These are phyloP conservation scores for Meira nashicola DNA, from an alignment of 1,284 basidiomycete species.

Conservation along the genomic window DNA sequence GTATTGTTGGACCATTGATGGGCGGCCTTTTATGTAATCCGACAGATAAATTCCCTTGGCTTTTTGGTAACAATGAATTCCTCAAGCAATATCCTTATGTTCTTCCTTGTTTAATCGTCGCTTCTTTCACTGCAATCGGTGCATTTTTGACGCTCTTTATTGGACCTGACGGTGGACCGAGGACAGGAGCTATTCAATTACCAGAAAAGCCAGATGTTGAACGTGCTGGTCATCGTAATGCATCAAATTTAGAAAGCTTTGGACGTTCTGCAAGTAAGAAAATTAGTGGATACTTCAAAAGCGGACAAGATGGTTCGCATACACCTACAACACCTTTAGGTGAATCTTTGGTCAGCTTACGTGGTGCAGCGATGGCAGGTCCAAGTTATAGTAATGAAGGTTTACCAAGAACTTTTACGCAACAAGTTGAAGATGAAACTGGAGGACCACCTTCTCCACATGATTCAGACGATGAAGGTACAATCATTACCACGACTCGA, in stretches of 20 bases:
- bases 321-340: not conserved
- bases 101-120: constrained; percentile 70
- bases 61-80: constrained; percentile 62
- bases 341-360: constrained; percentile 26
- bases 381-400: constrained; percentile 10
- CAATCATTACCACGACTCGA: constrained; percentile 28
- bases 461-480: constrained; percentile 27
- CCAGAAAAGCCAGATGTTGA: constrained; percentile 36
- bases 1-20: constrained; percentile 67
- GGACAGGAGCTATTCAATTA: constrained; percentile 38
- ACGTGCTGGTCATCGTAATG: constrained; percentile 24
- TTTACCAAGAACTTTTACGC: constrained; percentile 39
- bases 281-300: constrained; percentile 42
- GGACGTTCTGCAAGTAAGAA: constrained; percentile 37
- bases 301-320: constrained; percentile 13
- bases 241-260: constrained; percentile 23
- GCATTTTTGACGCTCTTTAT: constrained; percentile 82
- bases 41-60: constrained; percentile 72
- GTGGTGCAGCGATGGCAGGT: constrained; percentile 16
- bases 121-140: constrained; percentile 59
- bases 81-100: constrained; percentile 84
- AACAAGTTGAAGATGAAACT: constrained; percentile 46
- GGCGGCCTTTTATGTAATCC: constrained; percentile 63
- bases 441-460: constrained; percentile 43
- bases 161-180: constrained; percentile 67